Conservation (phyloP, 2,329 filamentous ascomycete species). For the Hymenoscyphus infarciens region DNA sequence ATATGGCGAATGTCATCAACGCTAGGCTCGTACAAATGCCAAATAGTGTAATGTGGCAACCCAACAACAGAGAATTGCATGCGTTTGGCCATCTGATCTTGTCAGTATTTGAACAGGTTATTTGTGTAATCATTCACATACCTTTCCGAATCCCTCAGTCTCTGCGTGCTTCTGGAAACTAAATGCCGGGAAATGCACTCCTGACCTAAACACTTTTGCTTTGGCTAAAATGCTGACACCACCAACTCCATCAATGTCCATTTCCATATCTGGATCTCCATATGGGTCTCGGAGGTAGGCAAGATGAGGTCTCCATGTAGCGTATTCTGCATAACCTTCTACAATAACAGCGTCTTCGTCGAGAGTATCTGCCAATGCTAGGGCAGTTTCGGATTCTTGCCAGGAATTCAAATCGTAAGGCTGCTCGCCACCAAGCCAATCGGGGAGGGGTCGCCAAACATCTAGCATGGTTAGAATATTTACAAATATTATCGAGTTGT, state of each 20-base stretch:
- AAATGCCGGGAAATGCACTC: constrained; percentile 96
- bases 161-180: constrained; percentile 98
- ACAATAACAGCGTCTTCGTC: constrained; percentile 99
- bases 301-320: constrained; percentile 94
- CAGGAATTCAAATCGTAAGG: constrained; percentile 98
- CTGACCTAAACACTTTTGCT: constrained; percentile 88
- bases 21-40: constrained; percentile 99
- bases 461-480: constrained; percentile 50
- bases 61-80: constrained; percentile 97
- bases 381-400: constrained; percentile 97
- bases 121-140: constrained; percentile 39
- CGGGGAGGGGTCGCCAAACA: constrained; percentile 96
- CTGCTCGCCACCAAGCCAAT: constrained; percentile 98
- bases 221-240: constrained; percentile 97
- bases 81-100: constrained; percentile 80
- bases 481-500: background rate
- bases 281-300: constrained; percentile 96
- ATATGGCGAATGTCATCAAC: constrained; percentile 96
- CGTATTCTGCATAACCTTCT: constrained; percentile 97
- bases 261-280: constrained; percentile 97
- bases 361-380: constrained; percentile 87
- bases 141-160: constrained; percentile 98
- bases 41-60: constrained; percentile 95
- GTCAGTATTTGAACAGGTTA: constrained; percentile 14
- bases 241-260: constrained; percentile 97